phyloP scores from a whole-genome alignment of 768 basidiomycete genomes.

The Rubroboletus pulcherrimus region DNA sequence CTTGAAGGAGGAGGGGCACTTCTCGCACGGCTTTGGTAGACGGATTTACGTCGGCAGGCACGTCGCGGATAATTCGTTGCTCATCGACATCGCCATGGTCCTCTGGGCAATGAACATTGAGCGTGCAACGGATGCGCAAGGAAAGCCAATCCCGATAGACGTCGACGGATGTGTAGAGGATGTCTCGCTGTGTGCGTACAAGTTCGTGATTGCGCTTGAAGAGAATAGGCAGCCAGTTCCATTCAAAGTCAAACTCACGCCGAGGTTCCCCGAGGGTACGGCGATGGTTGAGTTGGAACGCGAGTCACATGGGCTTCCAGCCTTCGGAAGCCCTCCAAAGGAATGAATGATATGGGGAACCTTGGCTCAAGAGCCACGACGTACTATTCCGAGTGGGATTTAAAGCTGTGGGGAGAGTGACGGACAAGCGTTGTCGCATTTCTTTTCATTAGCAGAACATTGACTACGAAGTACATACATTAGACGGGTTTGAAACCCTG shows the following conservation, averaged over 20 bases:
- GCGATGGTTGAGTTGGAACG: constrained; percentile 5
- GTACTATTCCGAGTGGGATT: no score
- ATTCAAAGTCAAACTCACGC: neutral
- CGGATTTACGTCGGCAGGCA: constrained; percentile 33
- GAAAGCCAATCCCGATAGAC: constrained; percentile 1
- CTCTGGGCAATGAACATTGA: no score
- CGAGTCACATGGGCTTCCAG: constrained; percentile 2
- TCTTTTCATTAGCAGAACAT: no score
- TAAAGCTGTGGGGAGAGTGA: no score
- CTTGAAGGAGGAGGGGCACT: constrained; percentile 16
- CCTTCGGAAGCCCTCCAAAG: neutral
- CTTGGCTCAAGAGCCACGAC: neutral
- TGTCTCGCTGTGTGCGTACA: neutral
- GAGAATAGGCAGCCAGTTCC: neutral
- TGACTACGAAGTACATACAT: no score
- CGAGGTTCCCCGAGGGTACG: constrained; percentile 4
- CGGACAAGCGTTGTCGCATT: no score
- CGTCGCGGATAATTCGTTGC: constrained; percentile 33
- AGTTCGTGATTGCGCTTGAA: neutral
- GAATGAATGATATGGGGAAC: neutral
- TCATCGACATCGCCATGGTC: constrained; percentile 23
- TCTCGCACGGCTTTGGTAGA: constrained; percentile 6
- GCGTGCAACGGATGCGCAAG: neutral
- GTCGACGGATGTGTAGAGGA: neutral
- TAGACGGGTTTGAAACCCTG: no score